Evolutionary conservation across 148 eudicot species (phyloP).

Genomic region (Gaultheria prostrata): DNA sequence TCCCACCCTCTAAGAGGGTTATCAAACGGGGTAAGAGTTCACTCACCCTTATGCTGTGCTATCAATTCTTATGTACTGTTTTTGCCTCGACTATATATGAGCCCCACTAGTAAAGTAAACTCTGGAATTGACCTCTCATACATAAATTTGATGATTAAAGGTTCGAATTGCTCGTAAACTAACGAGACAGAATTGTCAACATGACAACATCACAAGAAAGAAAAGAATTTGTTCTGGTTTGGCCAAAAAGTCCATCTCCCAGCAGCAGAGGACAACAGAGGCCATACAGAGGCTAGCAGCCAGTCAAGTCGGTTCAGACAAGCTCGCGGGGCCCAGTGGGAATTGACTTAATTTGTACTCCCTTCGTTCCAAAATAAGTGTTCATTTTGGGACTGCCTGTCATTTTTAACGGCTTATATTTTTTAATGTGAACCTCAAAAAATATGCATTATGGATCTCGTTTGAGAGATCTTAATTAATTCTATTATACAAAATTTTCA

Average conservation of each 20-base stretch:
- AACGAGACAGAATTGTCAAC: no score
- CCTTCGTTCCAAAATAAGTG: no score
- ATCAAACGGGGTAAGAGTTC: no score
- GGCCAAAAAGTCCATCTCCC: neutral
- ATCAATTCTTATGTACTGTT: neutral
- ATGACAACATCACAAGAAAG: neutral
- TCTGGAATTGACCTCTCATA: neutral
- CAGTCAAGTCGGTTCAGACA: neutral
- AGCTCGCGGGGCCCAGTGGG: neutral
- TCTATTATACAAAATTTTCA: no score
- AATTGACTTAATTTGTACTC: neutral
- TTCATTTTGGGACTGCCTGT: no score
- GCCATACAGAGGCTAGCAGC: neutral
- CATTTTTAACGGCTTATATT: no score
- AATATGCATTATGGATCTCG: no score
- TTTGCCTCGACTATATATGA: neutral
- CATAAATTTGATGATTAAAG: neutral
- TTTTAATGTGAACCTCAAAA: no score
- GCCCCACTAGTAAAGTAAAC: neutral
- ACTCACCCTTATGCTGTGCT: neutral
- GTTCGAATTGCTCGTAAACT: neutral
- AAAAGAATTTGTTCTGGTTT: neutral
- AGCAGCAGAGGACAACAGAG: neutral
- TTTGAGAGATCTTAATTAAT: no score
- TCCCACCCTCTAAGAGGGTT: no score